Evolutionary conservation across 306 rosid species (phyloP), one percentile per base, ranked within the genome.

Genomic region (Fagus sylvatica): DNA sequence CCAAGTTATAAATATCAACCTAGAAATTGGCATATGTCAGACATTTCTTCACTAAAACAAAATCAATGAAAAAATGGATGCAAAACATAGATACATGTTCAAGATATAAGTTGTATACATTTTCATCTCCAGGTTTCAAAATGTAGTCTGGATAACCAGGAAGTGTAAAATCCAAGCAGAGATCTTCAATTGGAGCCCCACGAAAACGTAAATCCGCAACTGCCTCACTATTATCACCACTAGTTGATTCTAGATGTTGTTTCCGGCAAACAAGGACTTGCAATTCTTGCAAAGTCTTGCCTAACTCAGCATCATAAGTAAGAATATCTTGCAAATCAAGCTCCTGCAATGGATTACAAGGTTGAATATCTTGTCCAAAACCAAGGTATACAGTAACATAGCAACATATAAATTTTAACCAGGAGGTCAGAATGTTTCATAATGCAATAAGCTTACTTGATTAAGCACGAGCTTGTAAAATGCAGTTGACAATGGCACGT

Each of bases 311-410:
- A 72, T 96, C 99, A 76, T 91, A 84, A 75, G 88, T 84, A 82
- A 93, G 91, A 79, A 96, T 81, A 87, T 93, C 99, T 54, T 96
- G 92, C 85, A 96, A 84, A 91, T 96, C 99, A 86, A 96, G 99
- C 59, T 96, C 99, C 99, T 96, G 90, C 75, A 82, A 79, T 49
- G 73, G 42, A 51, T 65, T 11, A 28, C 22, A 64, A 59, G 39
- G 72, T 19, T 62, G 22, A 78, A 64, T 70, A 43, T 73, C 78
- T 13, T 16, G 5, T 41, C 28, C 74, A 55, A 16, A 66, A 56
- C 22, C 54, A 73, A 67, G 57, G 48, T 17, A 34, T 9, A 34
- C 16, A 39, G 9, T 62, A 42, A 12, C 46, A 42, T 42, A 72
- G 80, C 36, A 42, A 48, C 49, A 13, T 51, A 10, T 17, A 36